phyloP scores from a whole-genome alignment of 768 basidiomycete genomes.

The Amanita molliuscula region DNA sequence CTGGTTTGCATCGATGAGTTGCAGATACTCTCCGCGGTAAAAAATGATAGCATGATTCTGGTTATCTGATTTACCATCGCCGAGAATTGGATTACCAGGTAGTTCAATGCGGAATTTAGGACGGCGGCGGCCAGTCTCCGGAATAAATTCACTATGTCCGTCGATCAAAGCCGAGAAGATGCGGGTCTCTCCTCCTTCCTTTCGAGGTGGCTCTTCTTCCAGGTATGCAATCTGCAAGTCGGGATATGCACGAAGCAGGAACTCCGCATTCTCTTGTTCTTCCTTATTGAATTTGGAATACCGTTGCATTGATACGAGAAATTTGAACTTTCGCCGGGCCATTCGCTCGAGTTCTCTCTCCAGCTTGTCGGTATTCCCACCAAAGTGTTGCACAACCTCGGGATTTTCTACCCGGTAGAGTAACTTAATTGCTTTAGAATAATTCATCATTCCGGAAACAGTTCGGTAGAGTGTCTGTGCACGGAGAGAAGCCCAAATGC shows the following conservation, averaged over 20 bases:
- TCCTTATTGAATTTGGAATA: constrained; percentile 99
- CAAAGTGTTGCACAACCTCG: constrained; percentile 94
- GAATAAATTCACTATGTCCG: constrained; percentile 92
- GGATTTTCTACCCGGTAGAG: constrained; percentile 99
- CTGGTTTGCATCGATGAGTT: constrained; percentile 99
- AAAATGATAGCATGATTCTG: constrained; percentile 99
- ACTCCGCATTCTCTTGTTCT: constrained; percentile 98
- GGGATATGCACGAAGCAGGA: constrained; percentile 93
- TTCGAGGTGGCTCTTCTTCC: constrained; percentile 89
- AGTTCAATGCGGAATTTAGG: constrained; percentile 99
- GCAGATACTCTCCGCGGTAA: constrained; percentile 97
- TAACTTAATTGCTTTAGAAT: constrained; percentile 97
- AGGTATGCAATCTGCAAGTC: constrained; percentile 98
- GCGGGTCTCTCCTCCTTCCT: constrained; percentile 90
- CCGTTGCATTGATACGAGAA: constrained; percentile 98
- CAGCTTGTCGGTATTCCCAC: constrained; percentile 94
- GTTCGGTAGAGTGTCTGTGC: constrained; percentile 98
- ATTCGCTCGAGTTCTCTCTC: constrained; percentile 96
- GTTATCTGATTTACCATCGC: constrained; percentile 99
- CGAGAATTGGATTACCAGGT: constrained; percentile 97
- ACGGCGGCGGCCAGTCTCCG: constrained; percentile 77
- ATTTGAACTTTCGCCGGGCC: constrained; percentile 98
- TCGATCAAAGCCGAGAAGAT: constrained; percentile 96
- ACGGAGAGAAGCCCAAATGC: constrained; percentile 98
- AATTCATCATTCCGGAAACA: constrained; percentile 99